Evolutionary conservation across 2,329 filamentous ascomycete species (phyloP).

Genomic region (Massarina eburnea): DNA sequence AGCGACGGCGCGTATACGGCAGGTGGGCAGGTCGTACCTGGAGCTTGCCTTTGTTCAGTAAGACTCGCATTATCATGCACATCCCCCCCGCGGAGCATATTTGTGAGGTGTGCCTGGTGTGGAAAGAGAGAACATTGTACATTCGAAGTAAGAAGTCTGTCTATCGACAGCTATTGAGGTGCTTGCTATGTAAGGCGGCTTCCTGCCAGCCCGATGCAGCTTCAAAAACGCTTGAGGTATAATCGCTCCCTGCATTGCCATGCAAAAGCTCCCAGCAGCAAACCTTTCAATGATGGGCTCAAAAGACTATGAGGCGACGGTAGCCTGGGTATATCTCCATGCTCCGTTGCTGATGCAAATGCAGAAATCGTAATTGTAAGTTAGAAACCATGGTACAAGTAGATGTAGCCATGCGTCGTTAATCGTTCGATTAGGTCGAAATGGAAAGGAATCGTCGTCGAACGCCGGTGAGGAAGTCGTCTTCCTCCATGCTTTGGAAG

Average conservation of each 20-base stretch:
- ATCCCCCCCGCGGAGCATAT: neutral
- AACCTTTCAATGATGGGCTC: slow-evolving; percentile 21
- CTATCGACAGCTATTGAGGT: neutral
- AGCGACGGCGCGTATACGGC: too few species aligned
- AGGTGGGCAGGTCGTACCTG: neutral
- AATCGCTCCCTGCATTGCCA: slow-evolving; percentile 4
- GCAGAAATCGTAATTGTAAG: slow-evolving; percentile 27
- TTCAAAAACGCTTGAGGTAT: slow-evolving; percentile 8
- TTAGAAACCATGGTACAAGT: slow-evolving; percentile 17
- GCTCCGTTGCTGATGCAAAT: slow-evolving; percentile 33
- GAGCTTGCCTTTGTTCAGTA: neutral
- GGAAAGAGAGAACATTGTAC: neutral
- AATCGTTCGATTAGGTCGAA: slow-evolving; percentile 33
- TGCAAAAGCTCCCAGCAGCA: neutral
- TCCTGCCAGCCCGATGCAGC: neutral
- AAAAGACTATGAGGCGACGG: slow-evolving; percentile 22
- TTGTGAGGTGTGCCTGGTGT: too few species aligned
- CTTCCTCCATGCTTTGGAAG: slow-evolving; percentile 43
- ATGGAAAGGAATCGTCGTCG: slow-evolving; percentile 40
- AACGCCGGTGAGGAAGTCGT: slow-evolving; percentile 42
- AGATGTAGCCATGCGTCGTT: slow-evolving; percentile 14
- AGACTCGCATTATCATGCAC: neutral
- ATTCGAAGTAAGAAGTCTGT: neutral
- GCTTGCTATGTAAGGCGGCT: neutral
- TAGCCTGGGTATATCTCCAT: slow-evolving; percentile 39